Evolutionary conservation across 2,329 filamentous ascomycete genomes (phyloP).

Genomic region (Cladophialophora bantiana): DNA sequence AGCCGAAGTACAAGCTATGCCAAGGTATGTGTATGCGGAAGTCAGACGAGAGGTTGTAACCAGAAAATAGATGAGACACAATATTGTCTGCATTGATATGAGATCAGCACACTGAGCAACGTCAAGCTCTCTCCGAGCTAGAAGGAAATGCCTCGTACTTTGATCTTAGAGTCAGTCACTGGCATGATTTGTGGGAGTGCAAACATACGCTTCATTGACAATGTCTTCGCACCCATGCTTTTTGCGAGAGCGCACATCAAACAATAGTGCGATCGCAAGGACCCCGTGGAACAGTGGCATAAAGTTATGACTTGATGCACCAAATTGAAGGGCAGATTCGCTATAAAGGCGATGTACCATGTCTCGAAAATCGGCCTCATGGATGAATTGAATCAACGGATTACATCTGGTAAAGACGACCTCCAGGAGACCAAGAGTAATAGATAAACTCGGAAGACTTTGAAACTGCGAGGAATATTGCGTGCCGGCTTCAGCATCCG

Average conservation of each 20-base stretch:
- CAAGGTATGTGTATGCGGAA: slow-evolving; percentile 33
- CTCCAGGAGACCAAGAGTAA: slow-evolving; percentile 26
- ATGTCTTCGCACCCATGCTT: slow-evolving; percentile 32
- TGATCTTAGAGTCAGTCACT: slow-evolving; percentile 7
- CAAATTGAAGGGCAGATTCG: slow-evolving; percentile 13
- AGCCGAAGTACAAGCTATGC: slow-evolving; percentile 33
- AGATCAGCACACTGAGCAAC: slow-evolving; percentile 30
- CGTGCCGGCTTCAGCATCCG: slow-evolving; percentile 12
- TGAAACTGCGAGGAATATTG: slow-evolving; percentile 14
- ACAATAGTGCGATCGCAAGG: slow-evolving; percentile 33
- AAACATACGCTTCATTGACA: slow-evolving; percentile 30
- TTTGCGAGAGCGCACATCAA: slow-evolving; percentile 26
- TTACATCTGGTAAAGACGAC: slow-evolving; percentile 32
- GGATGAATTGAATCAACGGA: slow-evolving; percentile 35
- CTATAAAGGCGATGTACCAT: slow-evolving; percentile 33
- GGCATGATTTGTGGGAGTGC: neutral
- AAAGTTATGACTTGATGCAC: slow-evolving; percentile 18
- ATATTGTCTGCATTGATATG: slow-evolving; percentile 31
- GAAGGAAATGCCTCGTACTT: slow-evolving; percentile 31
- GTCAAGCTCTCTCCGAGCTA: slow-evolving; percentile 28
- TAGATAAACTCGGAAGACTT: slow-evolving; percentile 24
- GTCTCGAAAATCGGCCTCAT: slow-evolving; percentile 29
- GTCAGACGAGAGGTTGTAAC: slow-evolving; percentile 35
- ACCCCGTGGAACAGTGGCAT: slow-evolving; percentile 34
- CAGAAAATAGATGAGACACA: slow-evolving; percentile 33